A percentile compares a stretch with the other conserved stretches of the same genome.
Conservation (phyloP, 2,329 filamentous ascomycete genomes). For the Verticillium nonalfalfae region DNA sequence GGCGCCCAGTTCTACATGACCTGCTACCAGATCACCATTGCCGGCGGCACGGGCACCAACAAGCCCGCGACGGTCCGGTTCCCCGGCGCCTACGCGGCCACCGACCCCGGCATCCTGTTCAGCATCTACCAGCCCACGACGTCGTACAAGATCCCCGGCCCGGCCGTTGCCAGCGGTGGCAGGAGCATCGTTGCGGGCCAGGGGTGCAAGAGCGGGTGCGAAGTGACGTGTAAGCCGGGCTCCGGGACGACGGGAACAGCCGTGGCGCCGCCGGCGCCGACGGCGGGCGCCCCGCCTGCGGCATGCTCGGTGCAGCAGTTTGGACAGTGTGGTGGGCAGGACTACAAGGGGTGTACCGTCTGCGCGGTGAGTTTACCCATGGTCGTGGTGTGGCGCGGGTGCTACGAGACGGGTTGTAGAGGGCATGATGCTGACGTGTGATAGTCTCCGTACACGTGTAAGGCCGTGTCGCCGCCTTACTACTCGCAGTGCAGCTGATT, state of each 20-base stretch:
- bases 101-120: conserved; percentile 38
- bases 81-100: conserved; percentile 35
- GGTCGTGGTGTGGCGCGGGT: neutral
- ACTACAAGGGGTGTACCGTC: conserved; percentile 32
- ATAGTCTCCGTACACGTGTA: conserved; percentile 22
- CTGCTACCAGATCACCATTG: conserved; percentile 27
- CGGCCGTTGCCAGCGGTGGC: conserved; percentile 32
- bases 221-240: conserved; percentile 28
- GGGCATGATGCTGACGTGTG: conserved; percentile 7
- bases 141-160: conserved; percentile 35
- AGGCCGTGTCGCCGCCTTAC: conserved; percentile 27
- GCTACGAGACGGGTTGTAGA: neutral
- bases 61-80: conserved; percentile 25
- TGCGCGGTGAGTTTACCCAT: conserved; percentile 24
- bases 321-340: conserved; percentile 32
- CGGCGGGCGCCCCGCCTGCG: conserved; percentile 2
- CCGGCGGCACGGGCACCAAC: conserved; percentile 16
- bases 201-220: conserved; percentile 29
- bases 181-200: conserved; percentile 31
- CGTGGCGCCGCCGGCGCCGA: conserved; percentile 11
- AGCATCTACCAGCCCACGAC: conserved; percentile 37
- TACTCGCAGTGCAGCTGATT: conserved; percentile 26
- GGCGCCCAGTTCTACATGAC: conserved; percentile 32
- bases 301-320: conserved; percentile 26
- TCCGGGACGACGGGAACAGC: conserved; percentile 19